These are phyloP conservation scores for Capsicum pubescens DNA, from an alignment of 257 asterid species.

Conservation along the genomic window DNA sequence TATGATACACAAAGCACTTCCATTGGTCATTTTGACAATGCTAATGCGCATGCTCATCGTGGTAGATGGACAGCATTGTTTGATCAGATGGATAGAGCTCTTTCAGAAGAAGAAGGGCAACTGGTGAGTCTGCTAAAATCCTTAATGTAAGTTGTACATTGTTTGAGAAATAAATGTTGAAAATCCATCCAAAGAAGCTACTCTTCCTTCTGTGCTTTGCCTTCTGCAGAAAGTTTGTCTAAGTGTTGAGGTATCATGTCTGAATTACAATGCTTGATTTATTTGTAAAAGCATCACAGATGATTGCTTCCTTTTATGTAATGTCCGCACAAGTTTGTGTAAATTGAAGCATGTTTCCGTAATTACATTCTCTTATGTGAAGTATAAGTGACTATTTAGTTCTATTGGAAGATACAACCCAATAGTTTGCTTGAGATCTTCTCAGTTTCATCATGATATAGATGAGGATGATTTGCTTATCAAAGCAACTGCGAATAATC, in stretches of 20 bases:
- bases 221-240: not conserved
- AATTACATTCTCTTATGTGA: not conserved
- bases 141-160: not conserved
- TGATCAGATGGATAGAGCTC: constrained; percentile 74
- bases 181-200: not conserved
- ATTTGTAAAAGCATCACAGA: not conserved
- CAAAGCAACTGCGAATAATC: not conserved
- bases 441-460: not conserved
- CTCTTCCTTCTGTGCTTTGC: not conserved
- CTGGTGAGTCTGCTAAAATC: constrained; percentile 54
- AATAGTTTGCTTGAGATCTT: constrained; percentile 9
- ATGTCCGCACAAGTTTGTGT: not conserved
- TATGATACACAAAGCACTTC: constrained; percentile 31
- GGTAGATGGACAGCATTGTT: constrained; percentile 72
- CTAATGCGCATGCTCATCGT: constrained; percentile 58
- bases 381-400: not conserved
- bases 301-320: not conserved
- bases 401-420: not conserved
- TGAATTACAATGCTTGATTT: constrained; percentile 11
- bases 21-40: constrained; percentile 39
- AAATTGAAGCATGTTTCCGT: constrained; percentile 16
- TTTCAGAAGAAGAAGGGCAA: constrained; percentile 78
- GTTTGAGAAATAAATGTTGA: not conserved
- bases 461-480: not conserved
- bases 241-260: not conserved